Conservation (phyloP, 2,329 filamentous ascomycete genomes). For the Epichloe brachyelytri region DNA sequence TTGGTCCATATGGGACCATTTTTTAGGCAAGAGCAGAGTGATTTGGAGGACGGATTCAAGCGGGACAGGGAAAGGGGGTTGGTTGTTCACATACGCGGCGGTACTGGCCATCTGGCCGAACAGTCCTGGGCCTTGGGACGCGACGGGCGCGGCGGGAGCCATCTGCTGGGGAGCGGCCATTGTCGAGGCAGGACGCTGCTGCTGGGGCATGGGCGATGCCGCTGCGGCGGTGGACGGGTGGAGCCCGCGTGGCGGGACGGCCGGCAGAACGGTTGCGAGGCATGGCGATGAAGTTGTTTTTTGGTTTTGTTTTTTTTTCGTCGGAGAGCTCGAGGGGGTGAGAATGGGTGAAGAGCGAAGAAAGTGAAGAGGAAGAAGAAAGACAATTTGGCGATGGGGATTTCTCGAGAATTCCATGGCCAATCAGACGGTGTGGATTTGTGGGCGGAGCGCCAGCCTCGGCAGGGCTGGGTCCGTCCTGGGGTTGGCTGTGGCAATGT, state of each 20-base stretch:
- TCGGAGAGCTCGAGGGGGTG: neutral
- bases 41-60: neutral
- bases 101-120: slow-evolving; percentile 97
- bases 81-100: slow-evolving; percentile 63
- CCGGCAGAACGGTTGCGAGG: slow-evolving; percentile 63
- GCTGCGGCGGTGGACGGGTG: slow-evolving; percentile 50
- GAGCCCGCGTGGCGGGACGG: slow-evolving; percentile 24
- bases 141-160: slow-evolving; percentile 26
- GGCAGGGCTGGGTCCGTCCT: slow-evolving; percentile 2
- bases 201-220: slow-evolving; percentile 44
- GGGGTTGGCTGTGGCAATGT: neutral
- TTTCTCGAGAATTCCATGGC: slow-evolving; percentile 11
- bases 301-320: too few relatives aligned
- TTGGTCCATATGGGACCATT: too few relatives aligned
- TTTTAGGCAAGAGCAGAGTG: too few relatives aligned
- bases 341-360: neutral
- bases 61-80: too few relatives aligned
- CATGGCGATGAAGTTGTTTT: slow-evolving; percentile 37
- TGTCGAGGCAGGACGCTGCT: slow-evolving; percentile 58
- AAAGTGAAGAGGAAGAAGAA: slow-evolving; percentile 12
- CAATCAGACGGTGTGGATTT: slow-evolving; percentile 18
- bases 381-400: slow-evolving; percentile 8
- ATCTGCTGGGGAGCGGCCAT: slow-evolving; percentile 42
- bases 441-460: slow-evolving; percentile 14
- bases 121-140: slow-evolving; percentile 63